Base-by-base conservation (phyloP, 306 rosid genomes). In the Benincasa hispida region DNA sequence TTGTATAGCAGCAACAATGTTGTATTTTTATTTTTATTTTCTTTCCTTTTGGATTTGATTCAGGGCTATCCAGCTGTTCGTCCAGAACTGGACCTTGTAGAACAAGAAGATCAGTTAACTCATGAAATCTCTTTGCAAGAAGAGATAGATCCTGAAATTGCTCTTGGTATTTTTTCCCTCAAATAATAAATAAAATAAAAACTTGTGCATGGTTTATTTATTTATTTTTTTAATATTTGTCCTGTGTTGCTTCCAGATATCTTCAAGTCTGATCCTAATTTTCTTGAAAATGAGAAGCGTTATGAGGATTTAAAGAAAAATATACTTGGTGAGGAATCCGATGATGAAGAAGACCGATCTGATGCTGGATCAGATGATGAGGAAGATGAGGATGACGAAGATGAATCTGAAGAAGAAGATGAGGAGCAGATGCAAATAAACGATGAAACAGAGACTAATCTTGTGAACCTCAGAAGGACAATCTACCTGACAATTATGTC, bases 401-500 rank as follows among this genome's bases (percentile, higher is more conserved):
- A 89, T 14, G 91, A 85, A 0, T 67, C 76, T 10, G 96, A 91
- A 5, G 97, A 88, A 67, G 94, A 86, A 67, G 93, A 87, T 0
- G 96, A 94, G 76, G 81, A 90, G 81, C 50, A 79, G 61, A 91
- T 94, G 99, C 34, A 87, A 63, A 94, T 94, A 68, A 84, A 80
- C 72, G 99, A 92, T 76, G 96, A 94, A 84, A 94, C 98, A 0
- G 97, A 92, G 86, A 94, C 99, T 25, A 94, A 94, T 63, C 95
- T 94, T 19, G 87, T 92, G 47, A 94, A 94, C 80, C 96, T 94
- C 62, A 83, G 96, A 47, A 90, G 97, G 76, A 92, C 99, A 35
- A 94, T 94, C 32, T 94, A 90, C 83, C 82, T 94, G 75, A 94
- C 97, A 30, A 94, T 94, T 51, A 94, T 94, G 99, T 92, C 97